phyloP scores from a whole-genome alignment of 2,329 filamentous ascomycete species.

The Pezizomycotina sp. region DNA sequence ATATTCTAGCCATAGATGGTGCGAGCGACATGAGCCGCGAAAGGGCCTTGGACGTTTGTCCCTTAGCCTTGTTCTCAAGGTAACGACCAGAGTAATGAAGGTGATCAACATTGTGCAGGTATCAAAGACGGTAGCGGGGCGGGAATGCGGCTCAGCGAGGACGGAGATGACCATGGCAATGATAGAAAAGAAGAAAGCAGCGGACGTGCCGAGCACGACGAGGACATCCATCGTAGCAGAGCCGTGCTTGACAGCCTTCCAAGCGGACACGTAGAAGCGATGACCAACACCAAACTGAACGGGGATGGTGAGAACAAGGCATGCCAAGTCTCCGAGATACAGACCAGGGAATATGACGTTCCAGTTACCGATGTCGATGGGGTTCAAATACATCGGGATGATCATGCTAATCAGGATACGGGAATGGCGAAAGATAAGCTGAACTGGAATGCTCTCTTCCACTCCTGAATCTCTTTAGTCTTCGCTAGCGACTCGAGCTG shows the following conservation, averaged over 20 bases:
- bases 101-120: constrained; percentile 97
- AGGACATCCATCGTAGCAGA: constrained; percentile 97
- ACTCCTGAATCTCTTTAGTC: constrained; percentile 88
- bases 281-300: constrained; percentile 93
- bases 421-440: constrained; percentile 72
- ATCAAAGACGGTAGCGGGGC: constrained; percentile 83
- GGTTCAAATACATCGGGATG: constrained; percentile 66
- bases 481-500: constrained; percentile 92
- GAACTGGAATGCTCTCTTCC: constrained; percentile 62
- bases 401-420: constrained; percentile 85
- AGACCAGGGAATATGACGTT: constrained; percentile 53
- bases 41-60: constrained; percentile 84
- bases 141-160: constrained; percentile 53
- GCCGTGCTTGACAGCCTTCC: constrained; percentile 74
- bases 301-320: constrained; percentile 68
- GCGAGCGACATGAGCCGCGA: constrained; percentile 90
- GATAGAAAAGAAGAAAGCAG: constrained; percentile 90
- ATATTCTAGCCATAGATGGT: constrained; percentile 93
- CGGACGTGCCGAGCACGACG: constrained; percentile 80
- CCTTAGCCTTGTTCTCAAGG: constrained; percentile 86
- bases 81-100: constrained; percentile 85
- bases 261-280: constrained; percentile 88
- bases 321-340: constrained; percentile 75
- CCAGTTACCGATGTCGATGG: constrained; percentile 59
- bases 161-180: constrained; percentile 74